Evolutionary conservation across 192 early-diverging fungal species (phyloP).

Genomic region (Mortierella hygrophila): DNA sequence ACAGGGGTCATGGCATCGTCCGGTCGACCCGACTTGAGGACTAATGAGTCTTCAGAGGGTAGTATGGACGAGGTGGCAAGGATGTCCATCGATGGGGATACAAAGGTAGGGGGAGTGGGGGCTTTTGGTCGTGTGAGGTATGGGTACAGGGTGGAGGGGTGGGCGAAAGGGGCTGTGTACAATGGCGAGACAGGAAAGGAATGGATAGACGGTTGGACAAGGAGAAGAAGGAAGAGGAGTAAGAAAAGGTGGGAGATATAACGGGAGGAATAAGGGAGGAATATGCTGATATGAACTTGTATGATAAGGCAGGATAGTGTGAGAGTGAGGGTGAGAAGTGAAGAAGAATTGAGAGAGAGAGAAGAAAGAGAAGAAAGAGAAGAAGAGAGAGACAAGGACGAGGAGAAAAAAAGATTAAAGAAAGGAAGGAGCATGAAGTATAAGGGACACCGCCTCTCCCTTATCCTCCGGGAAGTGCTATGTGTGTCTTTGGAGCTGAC

Average conservation of each 20-base stretch:
- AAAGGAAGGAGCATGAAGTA: neutral
- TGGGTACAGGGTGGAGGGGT: neutral
- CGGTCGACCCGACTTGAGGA: neutral
- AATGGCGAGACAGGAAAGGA: conserved; percentile 4
- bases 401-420: neutral
- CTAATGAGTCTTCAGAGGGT: neutral
- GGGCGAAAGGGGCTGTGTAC: neutral
- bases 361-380: neutral
- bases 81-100: neutral
- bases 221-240: neutral
- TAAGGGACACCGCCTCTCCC: neutral
- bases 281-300: neutral
- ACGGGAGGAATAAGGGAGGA: too few relatives aligned
- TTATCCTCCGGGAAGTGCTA: neutral
- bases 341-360: neutral
- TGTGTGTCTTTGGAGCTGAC: neutral
- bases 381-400: neutral
- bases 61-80: neutral
- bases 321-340: neutral
- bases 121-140: neutral
- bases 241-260: neutral
- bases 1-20: neutral
- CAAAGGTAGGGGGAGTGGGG: neutral
- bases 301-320: neutral
- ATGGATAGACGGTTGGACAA: neutral